A percentile compares a stretch with the other conserved stretches of the same genome.
These are phyloP conservation scores for Naegleria gruberi DNA, from an alignment of 208 protist species.

Conservation along the genomic window DNA sequence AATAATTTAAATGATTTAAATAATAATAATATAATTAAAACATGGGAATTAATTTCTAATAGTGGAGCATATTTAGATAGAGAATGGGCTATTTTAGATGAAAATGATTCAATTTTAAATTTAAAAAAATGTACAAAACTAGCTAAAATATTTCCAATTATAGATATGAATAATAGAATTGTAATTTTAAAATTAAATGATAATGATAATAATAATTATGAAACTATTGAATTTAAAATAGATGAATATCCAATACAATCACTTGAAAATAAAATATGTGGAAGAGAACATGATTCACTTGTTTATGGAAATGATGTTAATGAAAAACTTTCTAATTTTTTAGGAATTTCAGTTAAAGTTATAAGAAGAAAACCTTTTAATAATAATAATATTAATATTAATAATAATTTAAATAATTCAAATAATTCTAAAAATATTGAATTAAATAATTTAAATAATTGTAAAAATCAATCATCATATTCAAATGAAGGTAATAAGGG, in stretches of 20 bases:
- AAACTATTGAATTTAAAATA: not conserved
- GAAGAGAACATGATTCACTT: not conserved
- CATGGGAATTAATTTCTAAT: not conserved
- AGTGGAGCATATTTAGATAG: not conserved
- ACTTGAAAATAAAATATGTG: not conserved
- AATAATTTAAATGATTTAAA: not conserved
- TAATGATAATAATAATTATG: not conserved
- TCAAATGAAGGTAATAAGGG: not conserved
- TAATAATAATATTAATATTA: too few species aligned
- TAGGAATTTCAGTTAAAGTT: not conserved
- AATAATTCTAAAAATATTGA: not conserved
- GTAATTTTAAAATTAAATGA: not conserved
- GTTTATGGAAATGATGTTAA: not conserved
- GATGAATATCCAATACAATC: not conserved
- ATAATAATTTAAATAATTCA: too few species aligned
- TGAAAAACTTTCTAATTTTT: not conserved
- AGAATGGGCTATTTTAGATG: constrained; percentile 19
- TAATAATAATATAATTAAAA: not conserved
- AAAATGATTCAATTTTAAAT: not conserved
- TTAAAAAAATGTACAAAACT: not conserved
- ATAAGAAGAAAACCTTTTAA: not conserved
- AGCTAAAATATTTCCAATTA: not conserved
- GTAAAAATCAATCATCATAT: not conserved
- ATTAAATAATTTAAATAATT: not conserved
- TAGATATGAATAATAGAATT: not conserved